Evolutionary conservation across 371 early-diverging fungal species (phyloP).

Genomic region (Mortierella sp.): DNA sequence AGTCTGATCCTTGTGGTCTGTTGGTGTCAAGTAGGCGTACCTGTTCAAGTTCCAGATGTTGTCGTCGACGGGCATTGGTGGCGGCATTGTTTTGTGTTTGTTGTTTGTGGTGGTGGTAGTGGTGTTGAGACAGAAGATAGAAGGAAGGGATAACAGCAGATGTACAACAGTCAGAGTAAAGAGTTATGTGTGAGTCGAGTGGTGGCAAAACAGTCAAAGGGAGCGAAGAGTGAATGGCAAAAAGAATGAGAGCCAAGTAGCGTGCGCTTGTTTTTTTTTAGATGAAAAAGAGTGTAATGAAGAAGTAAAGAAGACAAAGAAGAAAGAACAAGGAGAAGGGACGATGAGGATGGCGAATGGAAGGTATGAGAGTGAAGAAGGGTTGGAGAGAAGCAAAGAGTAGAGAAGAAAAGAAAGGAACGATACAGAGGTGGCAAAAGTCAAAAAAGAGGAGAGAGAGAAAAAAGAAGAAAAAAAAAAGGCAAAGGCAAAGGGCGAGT

Average conservation of each 20-base stretch:
- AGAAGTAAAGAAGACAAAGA: not conserved
- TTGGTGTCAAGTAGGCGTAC: conserved; percentile 9
- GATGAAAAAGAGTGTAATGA: too few relatives aligned
- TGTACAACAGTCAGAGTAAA: not conserved
- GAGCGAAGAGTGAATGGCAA: too few relatives aligned
- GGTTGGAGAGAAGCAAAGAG: not conserved
- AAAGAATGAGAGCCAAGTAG: too few relatives aligned
- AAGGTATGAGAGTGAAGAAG: not conserved
- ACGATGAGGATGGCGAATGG: not conserved
- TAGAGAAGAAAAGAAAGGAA: too few relatives aligned
- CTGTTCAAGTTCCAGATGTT: conserved; percentile 58
- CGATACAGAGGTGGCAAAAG: not conserved
- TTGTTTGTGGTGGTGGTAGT: not conserved
- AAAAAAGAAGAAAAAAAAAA: not conserved
- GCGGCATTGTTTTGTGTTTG: conserved; percentile 52
- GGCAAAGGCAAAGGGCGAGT: not conserved
- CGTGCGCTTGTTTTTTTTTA: too few relatives aligned
- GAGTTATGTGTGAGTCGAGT: not conserved
- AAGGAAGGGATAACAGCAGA: not conserved
- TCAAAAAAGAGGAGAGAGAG: not conserved
- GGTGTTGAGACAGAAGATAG: not conserved
- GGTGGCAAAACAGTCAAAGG: not conserved
- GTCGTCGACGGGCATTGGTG: conserved; percentile 55
- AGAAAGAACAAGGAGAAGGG: not conserved
- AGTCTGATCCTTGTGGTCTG: not conserved